Evolutionary conservation across 192 early-diverging fungal species (phyloP), one percentile per base, ranked within the genome.

Genomic region (Umbelopsis ramanniana): DNA sequence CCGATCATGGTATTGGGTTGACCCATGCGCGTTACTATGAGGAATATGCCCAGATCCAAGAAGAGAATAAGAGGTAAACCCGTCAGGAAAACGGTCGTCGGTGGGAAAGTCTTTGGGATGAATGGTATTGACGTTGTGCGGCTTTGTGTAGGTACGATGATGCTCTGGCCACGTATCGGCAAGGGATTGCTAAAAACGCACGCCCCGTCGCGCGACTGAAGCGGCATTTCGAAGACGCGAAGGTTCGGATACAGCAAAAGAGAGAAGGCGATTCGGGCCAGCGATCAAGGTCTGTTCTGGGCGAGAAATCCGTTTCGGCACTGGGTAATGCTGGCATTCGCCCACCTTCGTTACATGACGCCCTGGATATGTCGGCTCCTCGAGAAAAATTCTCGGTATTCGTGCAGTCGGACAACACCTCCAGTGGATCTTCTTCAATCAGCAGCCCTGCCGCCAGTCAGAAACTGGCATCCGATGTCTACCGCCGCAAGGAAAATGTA

Each of bases 21-120:
- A 78, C 82, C 43, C 74, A 88, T 26, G 83, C 93, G 0, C 50
- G 87, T n/a, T 89, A 84, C 47, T 97, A 96, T 70, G 88, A 92
- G 67, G 93, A 94, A 67, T 93, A 94, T 70, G 92, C 89, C 0
- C 76, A 73, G 12, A 72, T 85, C 6, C 67, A 93, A 48, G 93
- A 95, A 74, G 46, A 70, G 0, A 45, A 48, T 10, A 77, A 81
- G 12, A 84, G 83, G 73, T 78, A 67, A 19, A 73, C 3, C 29
- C 3, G 1, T 29, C 29, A 46, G 11, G 15, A 50, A 50, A 6
- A 17, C 29, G 3, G n/a, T n/a, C n/a, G n/a, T n/a, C n/a, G 29
- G 29, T 29, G 29, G 29, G 3, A 29, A n/a, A n/a, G n/a, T n/a
- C n/a, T n/a, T 29, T 29, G 1, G 29, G 1, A 29, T 29, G 1